Conservation (phyloP, 2,329 filamentous ascomycete species). For the Claviceps africana region DNA sequence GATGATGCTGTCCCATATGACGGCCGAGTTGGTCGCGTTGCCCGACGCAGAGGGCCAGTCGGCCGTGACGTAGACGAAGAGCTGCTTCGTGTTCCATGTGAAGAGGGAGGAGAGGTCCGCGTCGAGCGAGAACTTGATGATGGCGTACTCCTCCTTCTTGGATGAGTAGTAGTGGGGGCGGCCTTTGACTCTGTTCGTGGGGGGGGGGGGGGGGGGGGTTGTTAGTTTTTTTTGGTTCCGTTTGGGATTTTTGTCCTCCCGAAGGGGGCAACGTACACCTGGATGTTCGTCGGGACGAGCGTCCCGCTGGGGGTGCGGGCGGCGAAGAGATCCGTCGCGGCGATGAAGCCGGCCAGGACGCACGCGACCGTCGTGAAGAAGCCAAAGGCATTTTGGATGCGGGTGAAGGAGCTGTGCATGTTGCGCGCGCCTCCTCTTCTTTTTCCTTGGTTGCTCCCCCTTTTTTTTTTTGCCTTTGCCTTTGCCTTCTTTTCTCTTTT, state of each 20-base stretch:
- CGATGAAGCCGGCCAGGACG: constrained; percentile 64
- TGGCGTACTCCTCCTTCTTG: constrained; percentile 90
- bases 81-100: constrained; percentile 98
- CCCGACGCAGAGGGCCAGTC: constrained; percentile 39
- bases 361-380: constrained; percentile 96
- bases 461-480: too few species aligned
- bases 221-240: too few species aligned
- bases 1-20: constrained; percentile 96
- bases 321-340: constrained; percentile 59
- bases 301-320: constrained; percentile 50
- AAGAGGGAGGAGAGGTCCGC: constrained; percentile 85
- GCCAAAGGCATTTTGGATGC: constrained; percentile 84
- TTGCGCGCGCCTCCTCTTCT: neutral
- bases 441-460: too few species aligned
- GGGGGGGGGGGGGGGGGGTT: neutral
- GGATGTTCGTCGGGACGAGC: constrained; percentile 59
- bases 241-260: neutral
- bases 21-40: constrained; percentile 50
- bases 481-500: too few species aligned
- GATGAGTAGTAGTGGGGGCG: constrained; percentile 90
- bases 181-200: constrained; percentile 70
- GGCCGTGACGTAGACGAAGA: constrained; percentile 92
- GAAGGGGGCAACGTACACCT: constrained; percentile 70
- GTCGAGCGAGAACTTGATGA: constrained; percentile 85
- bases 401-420: constrained; percentile 82